Evolutionary conservation across 129 eudicot genomes (phyloP).

Genomic region (Flaveria robusta): DNA sequence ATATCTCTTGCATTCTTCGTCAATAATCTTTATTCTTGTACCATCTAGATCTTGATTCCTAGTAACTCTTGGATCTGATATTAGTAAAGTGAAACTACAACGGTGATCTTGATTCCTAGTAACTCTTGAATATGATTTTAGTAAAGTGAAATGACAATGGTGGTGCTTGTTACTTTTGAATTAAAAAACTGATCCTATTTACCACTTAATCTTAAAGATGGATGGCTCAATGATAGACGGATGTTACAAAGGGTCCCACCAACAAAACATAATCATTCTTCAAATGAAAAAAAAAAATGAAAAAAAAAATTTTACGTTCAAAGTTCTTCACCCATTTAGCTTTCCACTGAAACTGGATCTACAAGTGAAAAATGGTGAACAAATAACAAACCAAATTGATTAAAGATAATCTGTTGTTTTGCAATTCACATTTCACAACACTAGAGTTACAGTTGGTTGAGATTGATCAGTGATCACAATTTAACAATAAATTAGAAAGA

Average conservation of each 20-base stretch:
- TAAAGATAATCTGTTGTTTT: slow-evolving; percentile 27
- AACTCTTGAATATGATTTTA: slow-evolving; percentile 14
- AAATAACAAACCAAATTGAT: slow-evolving; percentile 24
- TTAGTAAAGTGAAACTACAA: too few species aligned
- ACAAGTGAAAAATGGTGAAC: neutral
- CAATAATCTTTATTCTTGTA: too few species aligned
- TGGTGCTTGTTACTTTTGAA: slow-evolving; percentile 22
- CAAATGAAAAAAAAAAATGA: too few species aligned
- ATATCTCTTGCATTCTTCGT: too few species aligned
- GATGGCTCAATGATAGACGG: slow-evolving; percentile 22
- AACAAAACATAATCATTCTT: slow-evolving; percentile 26
- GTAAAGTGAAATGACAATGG: slow-evolving; percentile 32
- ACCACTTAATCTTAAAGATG: slow-evolving; percentile 30
- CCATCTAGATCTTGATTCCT: too few species aligned
- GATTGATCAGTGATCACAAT: slow-evolving; percentile 27
- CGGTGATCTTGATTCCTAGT: too few species aligned
- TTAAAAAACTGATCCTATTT: slow-evolving; percentile 26
- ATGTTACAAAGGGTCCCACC: slow-evolving; percentile 34
- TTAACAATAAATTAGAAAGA: slow-evolving; percentile 1
- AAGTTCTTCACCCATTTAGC: neutral
- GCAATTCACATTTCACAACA: slow-evolving; percentile 37
- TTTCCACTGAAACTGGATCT: slow-evolving; percentile 1
- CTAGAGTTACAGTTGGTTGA: slow-evolving; percentile 33
- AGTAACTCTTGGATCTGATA: too few species aligned
- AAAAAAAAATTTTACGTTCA: neutral